Evolutionary conservation across 1,284 basidiomycete species (phyloP).

Genomic region (Puccinia triticina): DNA sequence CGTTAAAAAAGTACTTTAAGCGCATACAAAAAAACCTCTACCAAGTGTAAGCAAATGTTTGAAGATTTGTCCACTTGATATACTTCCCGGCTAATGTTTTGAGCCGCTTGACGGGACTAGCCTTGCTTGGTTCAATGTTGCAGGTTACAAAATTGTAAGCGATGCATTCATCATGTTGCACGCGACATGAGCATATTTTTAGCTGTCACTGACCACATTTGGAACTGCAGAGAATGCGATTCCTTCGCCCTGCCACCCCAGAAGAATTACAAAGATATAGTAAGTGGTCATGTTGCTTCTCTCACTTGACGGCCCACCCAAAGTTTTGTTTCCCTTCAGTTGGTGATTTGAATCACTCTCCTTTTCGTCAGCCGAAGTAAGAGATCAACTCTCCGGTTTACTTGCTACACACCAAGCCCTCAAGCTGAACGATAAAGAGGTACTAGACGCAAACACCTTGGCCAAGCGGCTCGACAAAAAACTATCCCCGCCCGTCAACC

Average conservation of each 20-base stretch:
- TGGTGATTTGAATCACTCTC: not conserved
- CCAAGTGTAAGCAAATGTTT: not conserved
- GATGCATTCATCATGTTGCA: not conserved
- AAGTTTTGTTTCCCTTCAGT: not conserved
- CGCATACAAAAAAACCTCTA: not conserved
- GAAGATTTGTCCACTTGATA: not conserved
- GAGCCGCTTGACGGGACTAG: not conserved
- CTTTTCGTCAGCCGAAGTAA: not conserved
- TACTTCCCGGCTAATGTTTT: not conserved
- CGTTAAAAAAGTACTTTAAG: not conserved
- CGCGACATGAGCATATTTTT: not conserved
- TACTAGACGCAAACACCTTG: not conserved
- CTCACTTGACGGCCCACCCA: too few relatives aligned
- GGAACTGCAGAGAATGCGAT: not conserved
- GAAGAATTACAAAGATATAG: not conserved
- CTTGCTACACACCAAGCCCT: not conserved
- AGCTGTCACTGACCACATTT: not conserved
- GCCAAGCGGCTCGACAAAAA: not conserved
- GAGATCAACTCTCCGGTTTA: not conserved
- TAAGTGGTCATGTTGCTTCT: not conserved
- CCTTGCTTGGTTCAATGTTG: not conserved
- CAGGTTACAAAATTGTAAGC: not conserved
- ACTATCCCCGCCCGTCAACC: not conserved
- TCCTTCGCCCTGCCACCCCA: not conserved
- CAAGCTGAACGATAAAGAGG: not conserved